These are phyloP conservation scores for Malassezia slooffiae DNA, from an alignment of 1,284 basidiomycete species.

Conservation along the genomic window DNA sequence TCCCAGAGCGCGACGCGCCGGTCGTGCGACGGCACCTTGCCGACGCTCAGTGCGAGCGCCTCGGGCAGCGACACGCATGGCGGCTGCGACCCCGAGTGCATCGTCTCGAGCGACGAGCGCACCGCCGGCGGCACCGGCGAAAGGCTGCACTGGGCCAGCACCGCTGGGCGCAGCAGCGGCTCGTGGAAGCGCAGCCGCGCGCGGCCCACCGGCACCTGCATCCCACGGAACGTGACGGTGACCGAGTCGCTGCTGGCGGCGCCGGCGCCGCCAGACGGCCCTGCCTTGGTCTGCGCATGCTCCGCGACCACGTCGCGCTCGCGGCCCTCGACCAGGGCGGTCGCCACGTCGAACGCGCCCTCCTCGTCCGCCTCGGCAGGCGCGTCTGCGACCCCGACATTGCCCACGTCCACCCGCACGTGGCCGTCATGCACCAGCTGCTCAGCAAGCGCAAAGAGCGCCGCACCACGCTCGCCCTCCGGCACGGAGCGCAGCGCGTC, in stretches of 20 bases:
- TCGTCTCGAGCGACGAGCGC: constrained; percentile 6
- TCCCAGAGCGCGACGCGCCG: constrained; percentile 38
- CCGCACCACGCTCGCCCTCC: neutral
- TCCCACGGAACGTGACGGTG: constrained; percentile 28
- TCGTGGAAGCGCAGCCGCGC: constrained; percentile 34
- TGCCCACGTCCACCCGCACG: constrained; percentile 15
- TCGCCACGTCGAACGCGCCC: constrained; percentile 57
- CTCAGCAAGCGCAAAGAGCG: constrained; percentile 21
- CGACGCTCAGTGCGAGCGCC: constrained; percentile 22
- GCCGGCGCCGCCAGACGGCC: constrained; percentile 65
- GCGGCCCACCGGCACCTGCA: constrained; percentile 29
- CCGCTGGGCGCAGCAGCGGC: constrained; percentile 29
- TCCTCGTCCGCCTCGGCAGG: constrained; percentile 55
- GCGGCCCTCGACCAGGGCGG: constrained; percentile 47
- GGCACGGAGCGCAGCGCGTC: constrained; percentile 24
- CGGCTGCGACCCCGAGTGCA: constrained; percentile 10
- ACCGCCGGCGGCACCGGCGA: constrained; percentile 8
- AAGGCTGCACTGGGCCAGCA: constrained; percentile 23
- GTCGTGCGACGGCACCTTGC: constrained; percentile 25
- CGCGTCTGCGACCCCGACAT: neutral
- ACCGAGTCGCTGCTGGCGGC: constrained; percentile 56
- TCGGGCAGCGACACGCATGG: constrained; percentile 20
- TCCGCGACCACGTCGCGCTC: constrained; percentile 19
- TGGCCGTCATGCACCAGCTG: constrained; percentile 27
- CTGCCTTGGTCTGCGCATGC: constrained; percentile 32